These are phyloP conservation scores for Perkinsus olseni DNA, from an alignment of 169 alveolate species.

Conservation along the genomic window DNA sequence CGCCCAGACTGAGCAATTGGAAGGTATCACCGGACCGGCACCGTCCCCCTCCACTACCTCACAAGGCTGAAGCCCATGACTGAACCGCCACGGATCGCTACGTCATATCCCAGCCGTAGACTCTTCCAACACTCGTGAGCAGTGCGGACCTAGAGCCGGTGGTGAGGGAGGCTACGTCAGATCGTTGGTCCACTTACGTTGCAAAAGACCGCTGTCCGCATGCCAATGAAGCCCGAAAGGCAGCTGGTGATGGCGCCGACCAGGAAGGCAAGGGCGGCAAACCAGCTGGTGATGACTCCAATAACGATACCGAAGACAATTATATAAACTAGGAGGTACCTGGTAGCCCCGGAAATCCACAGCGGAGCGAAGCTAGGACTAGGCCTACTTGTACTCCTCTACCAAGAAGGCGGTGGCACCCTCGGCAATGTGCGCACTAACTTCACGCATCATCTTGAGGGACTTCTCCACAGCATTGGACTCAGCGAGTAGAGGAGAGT, in stretches of 20 bases:
- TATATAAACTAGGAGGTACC: slow-evolving; percentile 47
- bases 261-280: slow-evolving; percentile 67
- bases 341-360: background rate
- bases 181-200: slow-evolving; percentile 48
- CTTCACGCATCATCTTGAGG: background rate
- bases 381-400: slow-evolving; percentile 4
- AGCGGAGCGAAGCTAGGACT: slow-evolving; percentile 1
- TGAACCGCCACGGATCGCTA: slow-evolving; percentile 53
- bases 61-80: slow-evolving; percentile 57
- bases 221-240: slow-evolving; percentile 59
- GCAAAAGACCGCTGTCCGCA: slow-evolving; percentile 51
- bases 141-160: slow-evolving; percentile 48
- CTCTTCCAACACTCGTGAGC: slow-evolving; percentile 49
- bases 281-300: slow-evolving; percentile 38
- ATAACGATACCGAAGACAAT: slow-evolving; percentile 48
- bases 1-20: slow-evolving; percentile 33
- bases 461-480: background rate
- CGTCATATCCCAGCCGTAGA: slow-evolving; percentile 47
- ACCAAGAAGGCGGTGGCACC: slow-evolving; percentile 12
- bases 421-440: background rate
- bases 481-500: background rate
- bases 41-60: slow-evolving; percentile 15
- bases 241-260: slow-evolving; percentile 64
- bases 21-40: slow-evolving; percentile 44
- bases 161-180: slow-evolving; percentile 22